Percentiles rank a stretch among this genome's conserved stretches.
Conservation (phyloP, 2,329 filamentous ascomycete species). For the Berkeleyomyces basicola region DNA sequence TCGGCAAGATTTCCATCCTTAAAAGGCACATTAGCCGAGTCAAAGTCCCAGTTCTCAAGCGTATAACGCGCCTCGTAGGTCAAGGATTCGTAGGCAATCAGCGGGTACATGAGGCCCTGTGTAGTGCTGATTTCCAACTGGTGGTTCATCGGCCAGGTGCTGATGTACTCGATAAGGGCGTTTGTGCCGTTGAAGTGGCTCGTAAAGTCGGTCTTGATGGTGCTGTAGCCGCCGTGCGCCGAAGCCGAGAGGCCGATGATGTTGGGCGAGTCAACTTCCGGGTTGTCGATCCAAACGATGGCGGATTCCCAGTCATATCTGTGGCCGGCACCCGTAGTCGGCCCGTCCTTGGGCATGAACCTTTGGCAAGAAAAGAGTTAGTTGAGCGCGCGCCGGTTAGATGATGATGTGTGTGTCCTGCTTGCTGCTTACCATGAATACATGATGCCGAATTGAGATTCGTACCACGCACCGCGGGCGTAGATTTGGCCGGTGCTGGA, state of each 20-base stretch:
- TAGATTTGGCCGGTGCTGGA: conserved; percentile 25
- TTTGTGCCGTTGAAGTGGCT: conserved; percentile 9
- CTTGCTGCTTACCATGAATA: conserved; percentile 22
- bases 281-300: conserved; percentile 21
- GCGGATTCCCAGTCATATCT: conserved; percentile 26
- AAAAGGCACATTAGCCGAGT: conserved; percentile 26
- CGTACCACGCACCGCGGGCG: conserved; percentile 19
- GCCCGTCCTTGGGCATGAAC: conserved; percentile 30
- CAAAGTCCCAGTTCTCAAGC: conserved; percentile 25
- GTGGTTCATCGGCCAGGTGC: conserved; percentile 20
- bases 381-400: background rate
- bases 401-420: too few relatives aligned
- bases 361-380: background rate
- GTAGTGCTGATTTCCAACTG: conserved; percentile 22
- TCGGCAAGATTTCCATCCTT: conserved; percentile 19
- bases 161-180: conserved; percentile 22
- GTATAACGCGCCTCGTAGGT: conserved; percentile 21
- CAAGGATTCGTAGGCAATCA: conserved; percentile 29
- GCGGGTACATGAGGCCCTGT: conserved; percentile 23
- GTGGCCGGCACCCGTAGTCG: conserved; percentile 20
- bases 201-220: conserved; percentile 12
- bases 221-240: conserved; percentile 23
- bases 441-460: conserved; percentile 23
- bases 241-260: conserved; percentile 25
- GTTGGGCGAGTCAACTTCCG: conserved; percentile 17